phyloP scores from a whole-genome alignment of 1,284 basidiomycete genomes.

The Trametes polyzona region DNA sequence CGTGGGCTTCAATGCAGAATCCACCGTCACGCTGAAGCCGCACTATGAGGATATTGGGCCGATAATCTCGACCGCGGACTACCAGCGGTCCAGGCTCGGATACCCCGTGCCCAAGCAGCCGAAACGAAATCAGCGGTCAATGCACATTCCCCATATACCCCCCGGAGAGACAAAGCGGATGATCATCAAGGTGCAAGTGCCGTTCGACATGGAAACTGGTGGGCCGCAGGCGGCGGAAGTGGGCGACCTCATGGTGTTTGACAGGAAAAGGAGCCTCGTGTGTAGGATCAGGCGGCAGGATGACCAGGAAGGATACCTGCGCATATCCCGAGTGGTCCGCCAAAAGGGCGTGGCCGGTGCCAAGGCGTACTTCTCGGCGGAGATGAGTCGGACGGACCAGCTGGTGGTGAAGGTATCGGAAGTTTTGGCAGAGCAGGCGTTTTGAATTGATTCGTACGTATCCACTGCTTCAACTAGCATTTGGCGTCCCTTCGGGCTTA shows the following conservation, averaged over 20 bases:
- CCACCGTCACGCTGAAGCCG: slow-evolving; percentile 51
- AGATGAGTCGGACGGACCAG: slow-evolving; percentile 48
- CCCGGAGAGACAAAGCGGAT: slow-evolving; percentile 41
- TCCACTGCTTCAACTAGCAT: not conserved
- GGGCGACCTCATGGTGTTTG: slow-evolving; percentile 49
- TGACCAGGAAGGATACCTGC: slow-evolving; percentile 43
- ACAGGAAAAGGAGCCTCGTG: slow-evolving; percentile 54
- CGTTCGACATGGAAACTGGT: slow-evolving; percentile 21
- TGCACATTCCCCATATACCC: slow-evolving; percentile 31
- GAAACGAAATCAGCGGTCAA: slow-evolving; percentile 28
- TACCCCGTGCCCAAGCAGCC: slow-evolving; percentile 31
- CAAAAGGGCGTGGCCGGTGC: slow-evolving; percentile 45
- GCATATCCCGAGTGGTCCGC: slow-evolving; percentile 41
- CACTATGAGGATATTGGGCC: slow-evolving; percentile 36
- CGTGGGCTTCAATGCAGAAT: slow-evolving; percentile 44
- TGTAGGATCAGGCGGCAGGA: slow-evolving; percentile 44
- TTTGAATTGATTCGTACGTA: slow-evolving; percentile 16
- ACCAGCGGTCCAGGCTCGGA: slow-evolving; percentile 40
- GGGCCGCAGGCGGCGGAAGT: not conserved
- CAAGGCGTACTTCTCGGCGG: slow-evolving; percentile 63
- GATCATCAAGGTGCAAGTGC: slow-evolving; percentile 59
- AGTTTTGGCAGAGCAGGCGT: slow-evolving; percentile 47
- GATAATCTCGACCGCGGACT: slow-evolving; percentile 38
- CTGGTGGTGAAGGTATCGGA: slow-evolving; percentile 54
- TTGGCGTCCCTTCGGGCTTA: not conserved